Percentiles rank a stretch among this genome's conserved stretches.
Evolutionary conservation across 805 yeast species (phyloP).

Genomic region (Candida silvicultrix): DNA sequence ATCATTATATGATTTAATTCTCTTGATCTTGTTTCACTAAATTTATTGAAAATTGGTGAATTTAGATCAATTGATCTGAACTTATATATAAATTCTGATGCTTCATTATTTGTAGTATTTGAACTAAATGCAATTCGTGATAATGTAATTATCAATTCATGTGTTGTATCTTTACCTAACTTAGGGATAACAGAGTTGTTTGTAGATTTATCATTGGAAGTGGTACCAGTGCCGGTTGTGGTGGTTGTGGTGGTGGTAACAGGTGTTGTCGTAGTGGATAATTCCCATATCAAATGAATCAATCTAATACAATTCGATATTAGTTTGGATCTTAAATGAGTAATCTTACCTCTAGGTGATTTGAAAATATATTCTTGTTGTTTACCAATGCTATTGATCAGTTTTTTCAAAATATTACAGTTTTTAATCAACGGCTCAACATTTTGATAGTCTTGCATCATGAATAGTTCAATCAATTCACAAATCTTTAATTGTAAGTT

Average conservation of each 20-base stretch:
- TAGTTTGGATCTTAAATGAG: constrained; percentile 15
- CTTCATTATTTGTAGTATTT: constrained; percentile 33
- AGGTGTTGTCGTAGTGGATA: constrained; percentile 3
- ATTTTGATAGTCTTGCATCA: constrained; percentile 6
- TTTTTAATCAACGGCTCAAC: constrained; percentile 19
- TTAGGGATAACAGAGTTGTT: constrained; percentile 10
- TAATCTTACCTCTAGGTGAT: constrained; percentile 17
- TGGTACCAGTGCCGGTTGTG: too few species aligned
- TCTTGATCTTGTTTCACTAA: constrained; percentile 36
- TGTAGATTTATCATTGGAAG: too few species aligned
- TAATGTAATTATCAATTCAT: constrained; percentile 42
- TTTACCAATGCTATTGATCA: constrained; percentile 20
- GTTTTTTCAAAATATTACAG: constrained; percentile 15
- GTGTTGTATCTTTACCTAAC: constrained; percentile 26
- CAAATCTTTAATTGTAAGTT: neutral
- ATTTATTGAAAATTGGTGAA: constrained; percentile 33
- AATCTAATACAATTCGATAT: constrained; percentile 15
- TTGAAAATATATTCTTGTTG: constrained; percentile 26
- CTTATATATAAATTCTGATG: constrained; percentile 29
- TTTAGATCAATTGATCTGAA: constrained; percentile 26
- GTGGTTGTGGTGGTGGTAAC: constrained; percentile 1
- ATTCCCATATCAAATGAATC: constrained; percentile 20
- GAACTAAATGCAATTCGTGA: constrained; percentile 48
- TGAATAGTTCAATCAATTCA: constrained; percentile 1
- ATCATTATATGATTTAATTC: constrained; percentile 29